phyloP scores from a whole-genome alignment of 1,284 basidiomycete species.

The Marasmius oreades region DNA sequence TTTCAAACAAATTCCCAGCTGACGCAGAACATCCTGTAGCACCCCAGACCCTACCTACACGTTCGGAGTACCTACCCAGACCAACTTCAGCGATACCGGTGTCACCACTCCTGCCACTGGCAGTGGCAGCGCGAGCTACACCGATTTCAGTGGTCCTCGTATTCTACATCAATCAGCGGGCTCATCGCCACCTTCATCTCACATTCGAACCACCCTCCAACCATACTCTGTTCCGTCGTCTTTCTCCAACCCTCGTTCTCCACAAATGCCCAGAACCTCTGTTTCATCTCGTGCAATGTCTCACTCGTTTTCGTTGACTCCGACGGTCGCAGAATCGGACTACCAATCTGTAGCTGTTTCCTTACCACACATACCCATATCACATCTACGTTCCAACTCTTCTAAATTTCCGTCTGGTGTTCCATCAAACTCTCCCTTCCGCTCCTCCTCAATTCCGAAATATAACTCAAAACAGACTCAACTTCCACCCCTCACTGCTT shows the following conservation, averaged over 20 bases:
- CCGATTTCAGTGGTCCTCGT: background rate
- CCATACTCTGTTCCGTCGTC: background rate
- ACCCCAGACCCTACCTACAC: slow-evolving; percentile 5
- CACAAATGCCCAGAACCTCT: background rate
- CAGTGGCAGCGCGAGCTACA: background rate
- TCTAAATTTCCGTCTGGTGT: background rate
- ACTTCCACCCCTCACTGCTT: background rate
- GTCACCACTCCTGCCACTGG: background rate
- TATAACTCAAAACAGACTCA: background rate
- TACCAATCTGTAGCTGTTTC: background rate
- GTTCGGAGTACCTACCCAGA: slow-evolving; percentile 1
- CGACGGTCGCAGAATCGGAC: background rate
- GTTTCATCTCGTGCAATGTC: background rate
- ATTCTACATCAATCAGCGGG: no score
- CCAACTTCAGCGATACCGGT: background rate
- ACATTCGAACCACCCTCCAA: background rate
- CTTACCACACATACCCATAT: background rate
- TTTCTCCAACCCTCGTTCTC: background rate
- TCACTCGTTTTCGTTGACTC: background rate
- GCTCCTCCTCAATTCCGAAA: background rate
- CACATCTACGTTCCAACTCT: background rate
- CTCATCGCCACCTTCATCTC: background rate
- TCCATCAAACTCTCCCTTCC: background rate
- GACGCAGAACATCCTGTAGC: background rate
- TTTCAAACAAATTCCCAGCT: background rate